Evolutionary conservation across 768 basidiomycete genomes (phyloP), one percentile per base, ranked within the genome.

Genomic region (Lactarius tabidus): DNA sequence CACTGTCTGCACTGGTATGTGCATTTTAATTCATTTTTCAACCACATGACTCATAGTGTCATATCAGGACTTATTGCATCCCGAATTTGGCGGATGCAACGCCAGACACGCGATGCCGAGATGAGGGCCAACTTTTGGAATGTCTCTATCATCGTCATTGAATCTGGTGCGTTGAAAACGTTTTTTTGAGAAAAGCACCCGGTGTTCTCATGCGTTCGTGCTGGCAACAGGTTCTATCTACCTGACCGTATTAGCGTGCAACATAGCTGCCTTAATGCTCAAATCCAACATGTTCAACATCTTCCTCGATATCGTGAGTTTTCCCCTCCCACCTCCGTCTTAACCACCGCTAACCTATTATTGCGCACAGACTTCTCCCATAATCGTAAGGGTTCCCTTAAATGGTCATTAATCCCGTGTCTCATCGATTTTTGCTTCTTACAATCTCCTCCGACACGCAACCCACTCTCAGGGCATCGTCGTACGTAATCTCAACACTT

Each of bases 1-100:
- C 31, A 28, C 56, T 0, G n/a, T 62, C 45, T 68, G 67, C 60
- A 68, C 67, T 18, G 65, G 67, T 66, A 31, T 17, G 59, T 45
- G 45, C 45, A 12, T 10, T 33, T 33, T 12, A 2, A 3, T 56
- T 33, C 33, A n/a, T 45, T 23, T 45, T 8, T 45, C 18, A 17
- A 17, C 1, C 38, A 15, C 12, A 17, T 17, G 20, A 18, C 18
- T 59, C 14, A 8, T 63, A 7, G 8, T 14, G 2, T 12, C 51
- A 20, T 26, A 15, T 56, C 33, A 68, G 67, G 65, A 1, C 60
- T 68, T 15, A 68, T 68, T 38, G 67, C 67, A 0, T 66, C 45
- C 60, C 67, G 64, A 29, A 68, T 68, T 14, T 68, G 67, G 67
- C 51, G 57, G 51, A 66, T 55, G 3, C 67, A 68, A 33, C 36